Conservation (phyloP, 768 basidiomycete species). For the Termitomyces sp. region DNA sequence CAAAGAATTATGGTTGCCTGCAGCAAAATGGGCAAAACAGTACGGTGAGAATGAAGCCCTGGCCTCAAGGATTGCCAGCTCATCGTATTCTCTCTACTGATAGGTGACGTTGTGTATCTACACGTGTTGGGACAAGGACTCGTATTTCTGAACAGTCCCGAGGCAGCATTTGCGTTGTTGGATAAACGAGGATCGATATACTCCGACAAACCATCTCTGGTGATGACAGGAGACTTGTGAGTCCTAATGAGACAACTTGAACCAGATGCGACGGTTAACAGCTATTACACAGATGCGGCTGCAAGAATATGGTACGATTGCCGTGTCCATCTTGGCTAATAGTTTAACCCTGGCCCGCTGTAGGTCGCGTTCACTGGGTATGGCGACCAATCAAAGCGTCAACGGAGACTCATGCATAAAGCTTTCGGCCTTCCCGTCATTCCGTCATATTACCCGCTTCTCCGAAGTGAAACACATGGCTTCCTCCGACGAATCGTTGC, state of each 20-base stretch:
- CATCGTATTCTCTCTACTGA: slow-evolving; percentile 1
- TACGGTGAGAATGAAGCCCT: slow-evolving; percentile 42
- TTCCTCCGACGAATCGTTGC: slow-evolving; percentile 53
- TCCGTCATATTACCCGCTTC: slow-evolving; percentile 50
- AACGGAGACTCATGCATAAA: slow-evolving; percentile 61
- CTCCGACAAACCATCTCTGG: slow-evolving; percentile 64
- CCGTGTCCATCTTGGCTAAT: background rate
- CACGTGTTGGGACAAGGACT: slow-evolving; percentile 63
- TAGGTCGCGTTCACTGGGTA: slow-evolving; percentile 64
- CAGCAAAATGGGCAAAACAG: slow-evolving; percentile 51
- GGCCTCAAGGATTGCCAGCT: background rate
- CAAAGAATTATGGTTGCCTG: slow-evolving; percentile 62
- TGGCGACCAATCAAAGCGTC: slow-evolving; percentile 55
- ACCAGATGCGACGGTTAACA: slow-evolving; percentile 1
- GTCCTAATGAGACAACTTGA: slow-evolving; percentile 20
- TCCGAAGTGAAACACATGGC: slow-evolving; percentile 48
- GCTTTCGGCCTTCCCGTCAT: slow-evolving; percentile 52
- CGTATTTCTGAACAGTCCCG: slow-evolving; percentile 58
- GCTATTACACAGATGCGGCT: slow-evolving; percentile 43
- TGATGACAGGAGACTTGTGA: slow-evolving; percentile 69
- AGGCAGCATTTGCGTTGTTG: slow-evolving; percentile 56
- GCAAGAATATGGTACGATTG: slow-evolving; percentile 55
- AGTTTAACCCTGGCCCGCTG: background rate
- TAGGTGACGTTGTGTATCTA: slow-evolving; percentile 61
- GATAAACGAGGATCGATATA: slow-evolving; percentile 69